These are phyloP conservation scores for Pseudogymnoascus sp. DNA, from an alignment of 2,329 filamentous ascomycete genomes.

Conservation along the genomic window DNA sequence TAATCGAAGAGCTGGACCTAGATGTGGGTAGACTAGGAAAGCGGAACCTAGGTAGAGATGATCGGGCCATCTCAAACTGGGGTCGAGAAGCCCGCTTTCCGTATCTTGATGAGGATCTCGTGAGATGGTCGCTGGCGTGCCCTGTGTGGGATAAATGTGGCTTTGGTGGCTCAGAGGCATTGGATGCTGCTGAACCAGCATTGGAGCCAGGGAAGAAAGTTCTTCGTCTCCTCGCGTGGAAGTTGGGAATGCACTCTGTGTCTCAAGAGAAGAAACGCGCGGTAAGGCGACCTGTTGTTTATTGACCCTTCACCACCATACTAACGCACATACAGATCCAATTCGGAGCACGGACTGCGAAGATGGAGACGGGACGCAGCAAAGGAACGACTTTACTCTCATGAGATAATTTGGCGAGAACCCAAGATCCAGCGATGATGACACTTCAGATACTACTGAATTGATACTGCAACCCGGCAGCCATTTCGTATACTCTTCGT, in stretches of 20 bases:
- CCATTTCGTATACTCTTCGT: constrained; percentile 28
- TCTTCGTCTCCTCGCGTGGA: constrained; percentile 68
- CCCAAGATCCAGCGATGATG: constrained; percentile 51
- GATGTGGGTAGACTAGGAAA: constrained; percentile 83
- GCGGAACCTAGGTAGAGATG: constrained; percentile 91
- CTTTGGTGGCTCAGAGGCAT: constrained; percentile 51
- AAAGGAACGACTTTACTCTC: constrained; percentile 62
- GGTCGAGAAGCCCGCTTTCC: constrained; percentile 84
- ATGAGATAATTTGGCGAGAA: constrained; percentile 27
- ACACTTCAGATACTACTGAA: constrained; percentile 71
- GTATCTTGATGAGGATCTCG: constrained; percentile 79
- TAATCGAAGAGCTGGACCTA: constrained; percentile 76
- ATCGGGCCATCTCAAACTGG: constrained; percentile 86
- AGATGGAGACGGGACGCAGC: constrained; percentile 65
- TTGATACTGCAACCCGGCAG: constrained; percentile 33
- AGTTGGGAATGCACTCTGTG: constrained; percentile 64
- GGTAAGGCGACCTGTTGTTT: constrained; percentile 43
- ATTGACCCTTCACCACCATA: constrained; percentile 14
- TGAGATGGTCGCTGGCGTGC: constrained; percentile 68
- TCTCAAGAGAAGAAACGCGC: constrained; percentile 90
- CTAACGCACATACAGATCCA: constrained; percentile 53
- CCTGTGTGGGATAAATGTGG: constrained; percentile 85
- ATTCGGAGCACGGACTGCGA: constrained; percentile 75
- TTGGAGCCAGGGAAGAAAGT: constrained; percentile 78
- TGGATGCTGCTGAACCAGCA: constrained; percentile 26